These are phyloP conservation scores for Rhodofomes roseus DNA, from an alignment of 1,284 basidiomycete species.

Conservation along the genomic window DNA sequence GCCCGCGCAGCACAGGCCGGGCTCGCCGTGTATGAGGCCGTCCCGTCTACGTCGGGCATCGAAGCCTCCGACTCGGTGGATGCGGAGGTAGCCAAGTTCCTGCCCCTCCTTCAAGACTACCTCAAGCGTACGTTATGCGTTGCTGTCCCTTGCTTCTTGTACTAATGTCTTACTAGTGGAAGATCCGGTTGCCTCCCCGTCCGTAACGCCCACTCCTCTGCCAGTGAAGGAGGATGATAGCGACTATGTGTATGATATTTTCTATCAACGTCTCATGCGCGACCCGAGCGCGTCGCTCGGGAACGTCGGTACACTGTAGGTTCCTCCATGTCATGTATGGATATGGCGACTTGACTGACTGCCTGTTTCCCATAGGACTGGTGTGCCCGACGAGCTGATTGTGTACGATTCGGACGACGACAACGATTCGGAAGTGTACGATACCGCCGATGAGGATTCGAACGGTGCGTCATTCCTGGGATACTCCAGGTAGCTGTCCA, in stretches of 20 bases:
- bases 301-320: conserved; percentile 65
- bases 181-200: conserved; percentile 9
- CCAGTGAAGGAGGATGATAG: conserved; percentile 25
- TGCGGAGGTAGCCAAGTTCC: conserved; percentile 68
- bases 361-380: conserved; percentile 41
- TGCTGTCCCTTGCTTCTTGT: not conserved
- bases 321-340: not conserved
- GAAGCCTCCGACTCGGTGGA: conserved; percentile 37
- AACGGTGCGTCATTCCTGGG: conserved; percentile 48
- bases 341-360: conserved; percentile 8
- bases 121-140: conserved; percentile 46
- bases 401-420: conserved; percentile 46
- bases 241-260: conserved; percentile 80
- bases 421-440: conserved; percentile 59
- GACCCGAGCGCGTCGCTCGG: conserved; percentile 31
- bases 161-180: not conserved
- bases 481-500: not conserved
- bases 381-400: conserved; percentile 47
- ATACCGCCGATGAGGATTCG: conserved; percentile 78
- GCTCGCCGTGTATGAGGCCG: conserved; percentile 70
- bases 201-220: conserved; percentile 13
- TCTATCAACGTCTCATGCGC: conserved; percentile 62
- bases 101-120: conserved; percentile 69
- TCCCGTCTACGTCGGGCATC: conserved; percentile 36
- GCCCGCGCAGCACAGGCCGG: conserved; percentile 34